Base-by-base conservation (phyloP, 139 green algal species). In the Medakamo hakoo region DNA sequence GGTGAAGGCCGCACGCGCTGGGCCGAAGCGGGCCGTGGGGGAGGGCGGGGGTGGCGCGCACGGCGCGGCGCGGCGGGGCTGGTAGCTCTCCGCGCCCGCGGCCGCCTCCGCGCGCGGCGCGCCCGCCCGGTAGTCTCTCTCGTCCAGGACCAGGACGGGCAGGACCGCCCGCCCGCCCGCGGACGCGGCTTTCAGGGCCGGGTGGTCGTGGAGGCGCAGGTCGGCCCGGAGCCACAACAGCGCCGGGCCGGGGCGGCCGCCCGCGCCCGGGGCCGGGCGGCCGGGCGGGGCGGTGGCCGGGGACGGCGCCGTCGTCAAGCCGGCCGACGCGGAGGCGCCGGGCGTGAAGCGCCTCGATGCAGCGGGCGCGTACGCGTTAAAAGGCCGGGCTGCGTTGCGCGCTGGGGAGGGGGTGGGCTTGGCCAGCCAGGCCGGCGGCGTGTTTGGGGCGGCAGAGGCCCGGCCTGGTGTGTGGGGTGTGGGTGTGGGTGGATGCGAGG, bases 131-230 rank as follows among this genome's bases (percentile, higher is more conserved):
- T 79, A 85, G 55, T 85, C 78, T 18, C 78, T 59, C 1, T 78
- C 78, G 61, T 85, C 78, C 28, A 85, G 86, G 67, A 74, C 79
- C 61, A 77, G 84, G 30, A 85, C 74, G 1, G 74, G 72, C 58
- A 85, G 16, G 27, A 85, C 25, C 40, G 61, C 70, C 30, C 48
- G 56, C 30, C 60, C 65, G 58, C 74, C 73, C 22, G 71, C 55
- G 28, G 61, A 68, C 4, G 78, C 78, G 1, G n/a, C 55, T 9
- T 18, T 40, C 31, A 85, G 63, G 2, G 78, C 78, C 59, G 78
- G 78, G 48, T 85, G 64, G 56, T 85, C 78, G 48, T 85, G 73
- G 32, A 86, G 40, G 19, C 78, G 71, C 40, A 85, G 63, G 70
- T 85, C 78, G 40, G 67, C 68, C 23, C 73, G 60, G 30, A 77